Evolutionary conservation across 2,329 filamentous ascomycete genomes (phyloP), one percentile per base, ranked within the genome.

Genomic region (Atkinsonella texensis): DNA sequence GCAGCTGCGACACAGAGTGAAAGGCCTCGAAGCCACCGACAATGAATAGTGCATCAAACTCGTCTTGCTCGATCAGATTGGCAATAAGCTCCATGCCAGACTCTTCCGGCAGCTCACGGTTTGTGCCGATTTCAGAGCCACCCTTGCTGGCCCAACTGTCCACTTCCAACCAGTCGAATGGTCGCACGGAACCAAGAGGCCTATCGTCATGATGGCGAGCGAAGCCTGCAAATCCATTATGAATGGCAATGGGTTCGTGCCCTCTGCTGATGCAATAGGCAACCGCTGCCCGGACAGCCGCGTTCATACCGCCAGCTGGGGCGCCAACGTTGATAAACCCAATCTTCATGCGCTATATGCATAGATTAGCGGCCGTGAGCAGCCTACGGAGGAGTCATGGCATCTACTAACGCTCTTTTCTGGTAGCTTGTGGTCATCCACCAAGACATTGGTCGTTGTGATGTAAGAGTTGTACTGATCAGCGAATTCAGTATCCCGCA

Each of bases 241-340:
- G 87, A 52, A 98, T 89, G 17, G 89, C 91, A 61, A 97, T 68
- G 4, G 93, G 87, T 49, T 88, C 89, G 67, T 98, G 93, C n/a
- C 93, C 93, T 53, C 89, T 82, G 44, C 87, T 86, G 53, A 95
- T 69, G 66, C 90, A 97, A 74, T 96, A 96, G 33, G 89, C 89
- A 17, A 96, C 90, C 13, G 88, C 91, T 32, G 89, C 91, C 59
- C 93, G 83, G 18, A 94, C 93, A 42, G 93, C 93, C 31, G 91
- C 90, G 69, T 98, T 98, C 87, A 98, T 97, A 61, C 93, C 93
- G 68, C 93, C 93, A 32, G 93, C 93, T 8, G 93, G 93, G 12
- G 93, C 93, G 62, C 93, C 93, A 23, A 97, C 90, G 62, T 97
- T 94, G 69, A 98, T 88, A 63, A 98, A 95, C 47, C 89, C 93